phyloP scores from a whole-genome alignment of 2,329 filamentous ascomycete species.

The Colletotrichum kahawae region DNA sequence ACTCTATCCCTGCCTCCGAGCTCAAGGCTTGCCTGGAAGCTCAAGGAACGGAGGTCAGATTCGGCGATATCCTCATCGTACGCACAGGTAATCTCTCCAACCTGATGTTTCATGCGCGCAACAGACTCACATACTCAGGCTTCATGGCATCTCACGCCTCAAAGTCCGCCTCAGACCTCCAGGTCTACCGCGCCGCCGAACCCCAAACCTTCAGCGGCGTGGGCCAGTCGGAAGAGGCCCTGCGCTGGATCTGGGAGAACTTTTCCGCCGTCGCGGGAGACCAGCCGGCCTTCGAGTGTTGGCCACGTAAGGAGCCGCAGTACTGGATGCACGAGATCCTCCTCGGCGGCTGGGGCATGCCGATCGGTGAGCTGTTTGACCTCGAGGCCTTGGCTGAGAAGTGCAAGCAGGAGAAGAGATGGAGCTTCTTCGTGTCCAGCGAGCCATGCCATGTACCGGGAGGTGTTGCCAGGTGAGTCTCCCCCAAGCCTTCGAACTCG shows the following conservation, averaged over 20 bases:
- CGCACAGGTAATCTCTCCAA: constrained; percentile 40
- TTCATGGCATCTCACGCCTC: constrained; percentile 19
- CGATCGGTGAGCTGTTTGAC: constrained; percentile 47
- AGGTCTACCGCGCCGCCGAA: background rate
- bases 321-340: constrained; percentile 45
- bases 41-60: constrained; percentile 25
- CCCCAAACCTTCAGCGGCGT: constrained; percentile 40
- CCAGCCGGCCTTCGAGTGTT: constrained; percentile 56
- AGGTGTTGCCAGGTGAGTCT: constrained; percentile 26
- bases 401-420: constrained; percentile 37
- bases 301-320: constrained; percentile 39
- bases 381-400: constrained; percentile 39
- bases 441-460: constrained; percentile 39
- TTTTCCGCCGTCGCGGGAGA: constrained; percentile 64
- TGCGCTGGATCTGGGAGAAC: constrained; percentile 64
- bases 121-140: background rate
- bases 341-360: constrained; percentile 45
- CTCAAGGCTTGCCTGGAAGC: constrained; percentile 20
- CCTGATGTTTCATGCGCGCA: background rate
- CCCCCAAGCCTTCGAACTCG: background rate
- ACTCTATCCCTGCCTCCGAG: constrained; percentile 18
- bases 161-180: constrained; percentile 7
- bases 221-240: constrained; percentile 49
- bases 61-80: constrained; percentile 63
- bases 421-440: constrained; percentile 43